These are phyloP conservation scores for Takashimella koratensis DNA, from an alignment of 1,284 basidiomycete species.

Conservation along the genomic window DNA sequence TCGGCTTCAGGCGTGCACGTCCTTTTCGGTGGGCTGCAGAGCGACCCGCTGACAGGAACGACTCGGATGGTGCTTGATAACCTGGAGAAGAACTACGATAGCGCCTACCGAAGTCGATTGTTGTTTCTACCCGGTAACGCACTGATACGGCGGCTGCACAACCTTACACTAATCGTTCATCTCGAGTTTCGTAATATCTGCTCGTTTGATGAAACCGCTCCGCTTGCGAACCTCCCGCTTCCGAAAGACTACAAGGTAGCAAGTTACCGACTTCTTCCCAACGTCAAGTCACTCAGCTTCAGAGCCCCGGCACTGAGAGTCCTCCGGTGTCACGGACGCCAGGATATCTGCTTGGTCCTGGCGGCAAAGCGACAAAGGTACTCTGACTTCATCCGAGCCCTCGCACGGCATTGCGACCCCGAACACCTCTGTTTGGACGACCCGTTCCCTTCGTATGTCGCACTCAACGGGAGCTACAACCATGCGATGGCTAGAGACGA, in stretches of 20 bases:
- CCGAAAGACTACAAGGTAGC: background rate
- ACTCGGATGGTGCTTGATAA: background rate
- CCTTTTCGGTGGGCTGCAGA: background rate
- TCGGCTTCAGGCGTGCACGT: background rate
- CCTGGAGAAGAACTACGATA: background rate
- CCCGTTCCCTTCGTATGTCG: background rate
- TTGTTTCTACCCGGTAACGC: background rate
- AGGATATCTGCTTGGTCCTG: no score
- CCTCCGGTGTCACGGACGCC: no score
- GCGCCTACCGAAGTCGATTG: background rate
- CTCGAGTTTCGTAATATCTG: background rate
- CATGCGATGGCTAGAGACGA: background rate
- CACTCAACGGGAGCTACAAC: background rate
- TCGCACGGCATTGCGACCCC: background rate
- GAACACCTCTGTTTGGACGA: background rate
- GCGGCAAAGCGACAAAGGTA: background rate
- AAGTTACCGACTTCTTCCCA: background rate
- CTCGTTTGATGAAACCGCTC: background rate
- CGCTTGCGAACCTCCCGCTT: background rate
- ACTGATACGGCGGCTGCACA: background rate
- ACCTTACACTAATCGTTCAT: background rate
- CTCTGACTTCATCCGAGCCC: background rate
- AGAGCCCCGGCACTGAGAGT: background rate
- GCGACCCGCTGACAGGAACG: background rate
- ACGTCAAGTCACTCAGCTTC: background rate